These are phyloP conservation scores for Annulohypoxylon truncatum DNA, from an alignment of 2,329 filamentous ascomycete species.

Conservation along the genomic window DNA sequence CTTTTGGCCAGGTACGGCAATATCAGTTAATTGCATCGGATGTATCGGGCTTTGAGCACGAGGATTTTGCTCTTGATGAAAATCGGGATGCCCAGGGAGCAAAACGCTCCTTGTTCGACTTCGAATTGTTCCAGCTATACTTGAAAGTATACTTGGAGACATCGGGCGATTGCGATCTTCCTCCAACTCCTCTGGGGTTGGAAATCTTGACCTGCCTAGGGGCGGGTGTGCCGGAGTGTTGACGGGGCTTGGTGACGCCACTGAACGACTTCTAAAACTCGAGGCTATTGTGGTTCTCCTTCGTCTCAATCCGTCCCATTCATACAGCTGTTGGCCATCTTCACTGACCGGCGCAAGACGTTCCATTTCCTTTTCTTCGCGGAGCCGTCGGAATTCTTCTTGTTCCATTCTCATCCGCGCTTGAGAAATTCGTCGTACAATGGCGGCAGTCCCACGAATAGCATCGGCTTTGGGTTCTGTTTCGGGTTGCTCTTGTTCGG, in stretches of 20 bases:
- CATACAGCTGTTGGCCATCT: slow-evolving; percentile 74
- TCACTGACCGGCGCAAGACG: slow-evolving; percentile 80
- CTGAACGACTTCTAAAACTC: slow-evolving; percentile 54
- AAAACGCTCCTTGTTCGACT: slow-evolving; percentile 57
- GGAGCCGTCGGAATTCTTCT: slow-evolving; percentile 80
- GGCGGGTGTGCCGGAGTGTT: slow-evolving; percentile 71
- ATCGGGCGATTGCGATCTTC: slow-evolving; percentile 62
- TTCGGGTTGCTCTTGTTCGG: slow-evolving; percentile 95
- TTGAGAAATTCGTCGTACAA: slow-evolving; percentile 83
- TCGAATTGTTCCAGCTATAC: slow-evolving; percentile 68
- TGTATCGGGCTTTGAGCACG: slow-evolving; percentile 67
- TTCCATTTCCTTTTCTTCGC: slow-evolving; percentile 80
- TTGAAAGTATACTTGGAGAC: slow-evolving; percentile 63
- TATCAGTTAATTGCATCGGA: slow-evolving; percentile 72
- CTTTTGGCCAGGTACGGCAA: slow-evolving; percentile 63
- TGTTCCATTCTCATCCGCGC: slow-evolving; percentile 81
- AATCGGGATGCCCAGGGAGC: slow-evolving; percentile 55
- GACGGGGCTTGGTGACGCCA: slow-evolving; percentile 52
- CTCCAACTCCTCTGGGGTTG: slow-evolving; percentile 71
- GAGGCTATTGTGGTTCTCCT: slow-evolving; percentile 67
- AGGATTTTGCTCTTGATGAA: slow-evolving; percentile 51
- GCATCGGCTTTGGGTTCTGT: slow-evolving; percentile 96
- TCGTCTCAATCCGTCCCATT: slow-evolving; percentile 91
- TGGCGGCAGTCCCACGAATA: slow-evolving; percentile 89
- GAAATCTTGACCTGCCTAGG: slow-evolving; percentile 88